Evolutionary conservation across 192 early-diverging fungal species (phyloP), one percentile per base, ranked within the genome.

Genomic region (Anaeromyces robustus): DNA sequence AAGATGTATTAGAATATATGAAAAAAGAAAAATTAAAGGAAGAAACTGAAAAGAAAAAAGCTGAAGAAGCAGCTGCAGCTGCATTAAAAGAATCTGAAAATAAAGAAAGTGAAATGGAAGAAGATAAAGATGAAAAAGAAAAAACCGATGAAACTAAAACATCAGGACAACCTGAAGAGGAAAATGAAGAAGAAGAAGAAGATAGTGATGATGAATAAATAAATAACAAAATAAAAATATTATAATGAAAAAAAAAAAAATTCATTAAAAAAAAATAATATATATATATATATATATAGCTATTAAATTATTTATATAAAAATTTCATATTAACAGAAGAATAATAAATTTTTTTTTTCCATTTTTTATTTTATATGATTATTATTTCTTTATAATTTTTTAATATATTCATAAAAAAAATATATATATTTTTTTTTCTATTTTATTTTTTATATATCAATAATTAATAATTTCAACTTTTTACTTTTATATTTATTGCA

Each of bases 1-100:
- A 90, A 82, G 89, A 94, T 81, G 89, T 92, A 80, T 59, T 94
- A 28, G 87, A 87, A 41, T 84, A 30, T 34, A 81, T 87, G 78
- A 92, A 90, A 81, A 43, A 80, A 31, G 81, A 89, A 82, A 81
- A 89, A 78, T 81, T 79, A 19, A 78, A 78, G 29, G 78, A 79
- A 30, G 86, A 89, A 12, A 13, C 2, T 4, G 52, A 43, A 26
- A 30, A 84, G 59, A 41, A 30, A 4, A 18, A 79, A 4, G 14
- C 26, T 19, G 68, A 85, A 39, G 32, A 18, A 9, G 30, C 43
- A 79, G 22, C 29, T 11, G 43, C 41, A 34, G 59, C 80, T 30
- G 80, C 77, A 29, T 32, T 28, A 28, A 37, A 81, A 30, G 77
- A 81, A 12, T 43, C 81, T 2, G 82, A 83, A 29, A 81, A 80